Percentiles rank a stretch among this genome's conserved stretches.
Conservation (phyloP, 805 yeast genomes). For the Hanseniaspora lindneri region DNA sequence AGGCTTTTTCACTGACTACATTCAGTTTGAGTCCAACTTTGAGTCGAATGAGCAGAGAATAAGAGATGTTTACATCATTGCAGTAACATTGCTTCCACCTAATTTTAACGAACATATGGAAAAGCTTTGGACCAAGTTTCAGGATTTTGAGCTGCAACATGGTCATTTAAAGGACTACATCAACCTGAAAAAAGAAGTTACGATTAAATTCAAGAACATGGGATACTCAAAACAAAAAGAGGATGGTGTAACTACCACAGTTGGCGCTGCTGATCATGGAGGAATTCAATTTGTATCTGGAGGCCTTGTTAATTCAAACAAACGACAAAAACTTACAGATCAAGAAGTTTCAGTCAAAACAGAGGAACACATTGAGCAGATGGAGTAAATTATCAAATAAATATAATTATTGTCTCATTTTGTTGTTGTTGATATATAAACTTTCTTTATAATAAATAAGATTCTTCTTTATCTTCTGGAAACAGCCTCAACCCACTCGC, state of each 20-base stretch:
- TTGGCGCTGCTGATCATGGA: background rate
- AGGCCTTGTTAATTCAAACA: background rate
- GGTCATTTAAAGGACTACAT: slow-evolving; percentile 44
- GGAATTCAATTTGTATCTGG: slow-evolving; percentile 12
- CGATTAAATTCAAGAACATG: background rate
- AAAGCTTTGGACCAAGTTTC: slow-evolving; percentile 58
- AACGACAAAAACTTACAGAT: background rate
- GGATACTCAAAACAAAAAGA: background rate
- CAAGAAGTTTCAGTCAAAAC: background rate
- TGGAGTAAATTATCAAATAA: background rate
- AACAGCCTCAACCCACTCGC: slow-evolving; percentile 65
- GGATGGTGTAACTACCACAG: background rate
- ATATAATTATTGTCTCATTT: no score
- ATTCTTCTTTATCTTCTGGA: slow-evolving; percentile 3
- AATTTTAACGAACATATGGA: slow-evolving; percentile 12
- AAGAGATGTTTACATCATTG: slow-evolving; percentile 9
- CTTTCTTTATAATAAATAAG: background rate
- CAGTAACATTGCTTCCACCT: slow-evolving; percentile 14
- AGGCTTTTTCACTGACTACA: background rate
- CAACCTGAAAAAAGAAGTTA: slow-evolving; percentile 1
- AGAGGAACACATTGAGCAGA: background rate
- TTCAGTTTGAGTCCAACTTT: background rate
- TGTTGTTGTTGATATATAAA: slow-evolving; percentile 1
- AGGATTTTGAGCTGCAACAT: slow-evolving; percentile 53
- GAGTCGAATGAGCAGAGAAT: background rate